phyloP scores from a whole-genome alignment of 768 basidiomycete genomes.

The Boletus subcaerulescens region DNA sequence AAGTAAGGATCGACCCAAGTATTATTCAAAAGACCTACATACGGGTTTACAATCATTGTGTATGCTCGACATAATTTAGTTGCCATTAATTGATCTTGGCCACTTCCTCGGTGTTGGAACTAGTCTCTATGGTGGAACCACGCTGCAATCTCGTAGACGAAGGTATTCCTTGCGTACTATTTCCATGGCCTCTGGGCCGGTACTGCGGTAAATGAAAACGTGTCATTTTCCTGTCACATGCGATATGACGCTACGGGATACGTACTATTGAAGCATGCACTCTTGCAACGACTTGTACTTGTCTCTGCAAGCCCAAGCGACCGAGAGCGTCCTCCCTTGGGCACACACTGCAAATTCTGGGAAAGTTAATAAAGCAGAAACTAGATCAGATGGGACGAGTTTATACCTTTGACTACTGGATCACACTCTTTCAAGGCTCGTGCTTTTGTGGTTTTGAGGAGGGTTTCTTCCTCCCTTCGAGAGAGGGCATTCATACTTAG shows the following conservation, averaged over 20 bases:
- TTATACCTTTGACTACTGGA: constrained; percentile 60
- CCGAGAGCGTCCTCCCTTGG: constrained; percentile 74
- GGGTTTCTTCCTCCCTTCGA: constrained; percentile 82
- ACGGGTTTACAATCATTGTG: not conserved
- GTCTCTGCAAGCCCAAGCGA: constrained; percentile 79
- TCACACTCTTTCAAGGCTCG: constrained; percentile 79
- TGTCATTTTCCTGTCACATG: not conserved
- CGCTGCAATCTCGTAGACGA: constrained; percentile 49
- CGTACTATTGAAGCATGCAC: constrained; percentile 81
- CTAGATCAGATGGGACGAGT: not conserved
- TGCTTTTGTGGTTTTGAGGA: constrained; percentile 78
- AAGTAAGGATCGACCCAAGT: constrained; percentile 30
- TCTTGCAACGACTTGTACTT: constrained; percentile 68
- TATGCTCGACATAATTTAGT: constrained; percentile 8
- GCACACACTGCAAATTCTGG: constrained; percentile 86
- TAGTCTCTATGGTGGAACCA: not conserved
- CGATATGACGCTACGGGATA: constrained; percentile 5
- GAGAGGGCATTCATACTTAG: constrained; percentile 75
- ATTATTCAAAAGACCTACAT: not conserved
- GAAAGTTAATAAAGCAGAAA: not conserved
- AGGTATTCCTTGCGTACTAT: constrained; percentile 69
- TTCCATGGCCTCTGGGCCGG: constrained; percentile 73
- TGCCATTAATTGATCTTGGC: not conserved
- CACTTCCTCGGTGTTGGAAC: not conserved
- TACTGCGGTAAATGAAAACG: constrained; percentile 40